These are phyloP conservation scores for Austroboletus niveus DNA, from an alignment of 1,284 basidiomycete genomes.

Conservation along the genomic window DNA sequence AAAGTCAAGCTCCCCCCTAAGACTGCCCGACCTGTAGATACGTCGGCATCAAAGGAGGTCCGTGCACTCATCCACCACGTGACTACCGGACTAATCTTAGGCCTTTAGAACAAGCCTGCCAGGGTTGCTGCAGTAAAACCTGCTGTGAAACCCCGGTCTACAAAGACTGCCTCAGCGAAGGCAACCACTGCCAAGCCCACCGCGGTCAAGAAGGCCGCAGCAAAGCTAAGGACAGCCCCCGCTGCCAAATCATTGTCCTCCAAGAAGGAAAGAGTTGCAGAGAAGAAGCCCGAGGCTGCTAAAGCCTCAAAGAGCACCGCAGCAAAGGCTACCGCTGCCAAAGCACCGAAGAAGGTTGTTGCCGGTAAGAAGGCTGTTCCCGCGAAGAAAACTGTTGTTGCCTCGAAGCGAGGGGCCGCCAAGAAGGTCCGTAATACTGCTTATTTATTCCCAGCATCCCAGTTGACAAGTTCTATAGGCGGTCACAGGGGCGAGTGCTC, in stretches of 20 bases:
- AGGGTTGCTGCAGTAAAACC: conserved; percentile 32
- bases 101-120: conserved; percentile 57
- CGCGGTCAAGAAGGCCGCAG: conserved; percentile 17
- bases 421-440: conserved; percentile 47
- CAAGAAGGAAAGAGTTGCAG: conserved; percentile 24
- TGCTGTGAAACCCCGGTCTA: conserved; percentile 32
- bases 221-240: conserved; percentile 22
- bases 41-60: conserved; percentile 69
- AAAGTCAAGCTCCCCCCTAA: conserved; percentile 85
- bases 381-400: conserved; percentile 47
- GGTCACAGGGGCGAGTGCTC: conserved; percentile 44
- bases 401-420: conserved; percentile 48
- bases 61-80: conserved; percentile 27
- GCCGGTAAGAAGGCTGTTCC: conserved; percentile 43
- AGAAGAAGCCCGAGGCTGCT: conserved; percentile 22
- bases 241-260: conserved; percentile 25
- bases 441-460: background rate
- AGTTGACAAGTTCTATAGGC: conserved; percentile 33
- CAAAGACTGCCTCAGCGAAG: conserved; percentile 30
- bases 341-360: conserved; percentile 31
- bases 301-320: conserved; percentile 24
- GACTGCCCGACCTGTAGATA: conserved; percentile 44
- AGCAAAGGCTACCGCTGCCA: conserved; percentile 20
- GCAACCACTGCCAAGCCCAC: conserved; percentile 13
- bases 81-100: conserved; percentile 15